A percentile compares a stretch with the other conserved stretches of the same genome.
phyloP scores from a whole-genome alignment of 805 yeast species.

The Metschnikowia baotianmanensis region DNA sequence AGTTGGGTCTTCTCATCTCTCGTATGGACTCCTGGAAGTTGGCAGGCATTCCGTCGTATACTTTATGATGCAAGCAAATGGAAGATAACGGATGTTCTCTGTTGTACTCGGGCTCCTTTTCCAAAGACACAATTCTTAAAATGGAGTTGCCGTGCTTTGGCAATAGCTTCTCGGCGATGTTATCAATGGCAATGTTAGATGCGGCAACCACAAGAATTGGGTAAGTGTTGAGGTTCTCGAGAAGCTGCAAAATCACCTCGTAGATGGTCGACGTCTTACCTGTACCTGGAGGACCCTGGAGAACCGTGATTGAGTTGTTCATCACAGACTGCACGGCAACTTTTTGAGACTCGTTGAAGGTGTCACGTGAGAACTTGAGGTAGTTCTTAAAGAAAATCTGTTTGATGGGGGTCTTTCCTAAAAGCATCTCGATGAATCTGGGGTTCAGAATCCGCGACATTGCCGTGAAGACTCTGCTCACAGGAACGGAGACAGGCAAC shows the following conservation, averaged over 20 bases:
- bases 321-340: constrained; percentile 50
- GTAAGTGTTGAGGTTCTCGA: constrained; percentile 52
- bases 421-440: constrained; percentile 49
- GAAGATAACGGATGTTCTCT: constrained; percentile 54
- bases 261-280: constrained; percentile 45
- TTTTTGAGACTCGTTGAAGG: constrained; percentile 58
- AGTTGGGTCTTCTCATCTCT: constrained; percentile 36
- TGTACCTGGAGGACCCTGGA: constrained; percentile 46
- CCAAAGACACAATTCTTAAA: constrained; percentile 55
- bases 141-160: constrained; percentile 49
- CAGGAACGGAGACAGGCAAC: constrained; percentile 62
- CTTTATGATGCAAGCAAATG: constrained; percentile 63
- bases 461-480: constrained; percentile 61
- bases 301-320: constrained; percentile 47
- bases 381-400: constrained; percentile 58
- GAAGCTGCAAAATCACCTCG: constrained; percentile 49
- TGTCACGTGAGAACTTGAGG: constrained; percentile 46
- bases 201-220: constrained; percentile 76
- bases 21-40: constrained; percentile 41
- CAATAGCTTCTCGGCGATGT: constrained; percentile 67
- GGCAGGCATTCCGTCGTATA: constrained; percentile 48
- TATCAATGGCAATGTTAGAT: constrained; percentile 72
- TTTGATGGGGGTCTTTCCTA: constrained; percentile 54
- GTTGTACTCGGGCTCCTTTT: constrained; percentile 61
- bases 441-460: constrained; percentile 59